Evolutionary conservation across 768 basidiomycete genomes (phyloP).

Genomic region (Kwoniella sp.): DNA sequence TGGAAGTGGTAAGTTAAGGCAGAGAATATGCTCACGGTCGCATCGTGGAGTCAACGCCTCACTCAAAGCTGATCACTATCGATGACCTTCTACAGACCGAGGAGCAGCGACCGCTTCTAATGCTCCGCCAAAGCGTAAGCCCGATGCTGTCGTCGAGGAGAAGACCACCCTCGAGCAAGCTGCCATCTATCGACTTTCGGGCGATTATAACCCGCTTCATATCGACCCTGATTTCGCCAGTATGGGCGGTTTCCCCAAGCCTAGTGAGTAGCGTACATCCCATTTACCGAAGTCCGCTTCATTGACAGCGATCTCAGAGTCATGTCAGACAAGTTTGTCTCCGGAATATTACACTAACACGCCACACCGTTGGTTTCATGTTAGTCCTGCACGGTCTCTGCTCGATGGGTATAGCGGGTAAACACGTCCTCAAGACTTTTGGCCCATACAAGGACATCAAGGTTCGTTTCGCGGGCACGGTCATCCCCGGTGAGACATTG

Average conservation of each 20-base stretch:
- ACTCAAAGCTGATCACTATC: too few relatives aligned
- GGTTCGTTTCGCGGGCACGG: conserved; percentile 89
- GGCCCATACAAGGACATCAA: conserved; percentile 91
- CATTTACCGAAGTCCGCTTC: too few relatives aligned
- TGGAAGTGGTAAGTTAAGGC: conserved; percentile 68
- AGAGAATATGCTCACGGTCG: too few relatives aligned
- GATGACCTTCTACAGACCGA: conserved; percentile 66
- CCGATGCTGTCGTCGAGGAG: conserved; percentile 86
- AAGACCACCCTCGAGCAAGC: conserved; percentile 80
- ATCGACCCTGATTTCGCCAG: conserved; percentile 91
- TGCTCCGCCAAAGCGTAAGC: conserved; percentile 73
- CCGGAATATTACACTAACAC: too few relatives aligned
- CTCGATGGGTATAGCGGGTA: conserved; percentile 87
- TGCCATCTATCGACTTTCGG: conserved; percentile 87
- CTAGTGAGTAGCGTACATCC: conserved; percentile 58
- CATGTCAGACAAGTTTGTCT: too few relatives aligned
- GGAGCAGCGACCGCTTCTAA: conserved; percentile 84
- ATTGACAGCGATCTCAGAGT: too few relatives aligned
- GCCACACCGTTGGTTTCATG: conserved; percentile 4
- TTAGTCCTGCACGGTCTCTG: conserved; percentile 68
- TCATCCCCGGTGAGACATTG: conserved; percentile 93
- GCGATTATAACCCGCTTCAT: conserved; percentile 88
- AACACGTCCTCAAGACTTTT: conserved; percentile 84
- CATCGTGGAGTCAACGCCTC: too few relatives aligned
- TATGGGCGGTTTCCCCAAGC: conserved; percentile 90